Conservation (phyloP, 257 asterid genomes). For the Jaltomata sinuosa region DNA sequence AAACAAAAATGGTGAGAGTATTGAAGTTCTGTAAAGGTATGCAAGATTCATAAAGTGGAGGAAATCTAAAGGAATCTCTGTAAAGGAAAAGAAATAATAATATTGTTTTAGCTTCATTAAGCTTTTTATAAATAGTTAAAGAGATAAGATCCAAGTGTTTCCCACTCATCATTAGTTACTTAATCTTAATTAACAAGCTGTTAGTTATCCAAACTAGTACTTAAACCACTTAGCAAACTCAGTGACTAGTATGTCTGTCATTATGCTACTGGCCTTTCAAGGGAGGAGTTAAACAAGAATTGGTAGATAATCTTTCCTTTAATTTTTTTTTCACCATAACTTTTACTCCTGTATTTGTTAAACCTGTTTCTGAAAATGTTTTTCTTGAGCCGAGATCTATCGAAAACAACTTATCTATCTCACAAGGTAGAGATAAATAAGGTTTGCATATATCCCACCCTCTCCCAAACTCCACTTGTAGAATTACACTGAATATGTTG, state of each 20-base stretch:
- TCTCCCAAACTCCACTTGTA: accelerated
- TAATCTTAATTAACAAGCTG: not conserved
- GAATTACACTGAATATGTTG: not conserved
- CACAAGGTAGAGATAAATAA: not conserved
- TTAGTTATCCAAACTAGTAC: not conserved
- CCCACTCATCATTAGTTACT: not conserved
- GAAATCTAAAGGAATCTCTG: not conserved
- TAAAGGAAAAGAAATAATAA: not conserved
- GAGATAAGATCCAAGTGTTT: not conserved
- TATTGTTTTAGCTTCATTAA: not conserved
- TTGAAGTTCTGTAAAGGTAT: not conserved
- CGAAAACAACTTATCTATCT: not conserved
- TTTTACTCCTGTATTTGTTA: no score
- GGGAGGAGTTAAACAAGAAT: not conserved
- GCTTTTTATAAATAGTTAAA: not conserved
- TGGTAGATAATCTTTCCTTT: not conserved
- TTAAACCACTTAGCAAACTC: not conserved
- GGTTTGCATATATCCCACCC: not conserved
- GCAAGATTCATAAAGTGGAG: not conserved
- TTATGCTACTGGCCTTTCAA: not conserved
- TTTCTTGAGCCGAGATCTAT: not conserved
- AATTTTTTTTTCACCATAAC: not conserved
- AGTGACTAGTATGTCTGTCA: not conserved
- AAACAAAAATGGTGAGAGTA: not conserved
- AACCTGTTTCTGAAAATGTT: no score